Conservation (phyloP, 2,329 filamentous ascomycete species). For the Elsinoe ampelina region DNA sequence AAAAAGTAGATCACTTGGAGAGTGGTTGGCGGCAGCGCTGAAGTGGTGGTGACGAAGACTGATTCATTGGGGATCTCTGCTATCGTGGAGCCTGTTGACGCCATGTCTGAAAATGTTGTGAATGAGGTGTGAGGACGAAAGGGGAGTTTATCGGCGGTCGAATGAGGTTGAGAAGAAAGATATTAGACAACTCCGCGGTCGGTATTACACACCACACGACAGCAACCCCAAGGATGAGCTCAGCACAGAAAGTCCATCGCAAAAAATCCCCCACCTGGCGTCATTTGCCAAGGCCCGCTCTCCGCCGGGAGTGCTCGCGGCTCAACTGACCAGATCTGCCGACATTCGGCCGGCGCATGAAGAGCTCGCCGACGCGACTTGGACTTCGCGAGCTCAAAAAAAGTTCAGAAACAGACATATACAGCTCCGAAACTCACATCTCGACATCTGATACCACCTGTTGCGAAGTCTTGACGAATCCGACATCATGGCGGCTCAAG, state of each 20-base stretch:
- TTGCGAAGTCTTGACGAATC: background rate
- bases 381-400: conserved; percentile 6
- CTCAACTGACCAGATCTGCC: background rate
- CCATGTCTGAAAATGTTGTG: background rate
- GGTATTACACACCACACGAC: background rate
- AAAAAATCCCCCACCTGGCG: conserved; percentile 11
- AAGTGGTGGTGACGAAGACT: conserved; percentile 62
- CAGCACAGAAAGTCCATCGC: conserved; percentile 1
- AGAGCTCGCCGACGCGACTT: conserved; percentile 10
- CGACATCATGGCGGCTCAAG: conserved; percentile 31
- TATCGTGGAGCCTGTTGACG: conserved; percentile 41
- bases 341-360: conserved; percentile 9
- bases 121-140: background rate
- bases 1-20: conserved; percentile 89
- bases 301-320: background rate
- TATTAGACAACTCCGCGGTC: background rate
- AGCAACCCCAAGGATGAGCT: too few species aligned
- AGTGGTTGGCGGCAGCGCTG: conserved; percentile 56
- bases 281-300: background rate
- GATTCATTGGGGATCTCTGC: conserved; percentile 65
- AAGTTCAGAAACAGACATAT: conserved; percentile 2
- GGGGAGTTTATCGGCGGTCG: background rate
- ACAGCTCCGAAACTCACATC: background rate
- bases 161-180: background rate
- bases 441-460: too few species aligned